phyloP scores from a whole-genome alignment of 306 rosid genomes.

The Cicer pinnatifidum region DNA sequence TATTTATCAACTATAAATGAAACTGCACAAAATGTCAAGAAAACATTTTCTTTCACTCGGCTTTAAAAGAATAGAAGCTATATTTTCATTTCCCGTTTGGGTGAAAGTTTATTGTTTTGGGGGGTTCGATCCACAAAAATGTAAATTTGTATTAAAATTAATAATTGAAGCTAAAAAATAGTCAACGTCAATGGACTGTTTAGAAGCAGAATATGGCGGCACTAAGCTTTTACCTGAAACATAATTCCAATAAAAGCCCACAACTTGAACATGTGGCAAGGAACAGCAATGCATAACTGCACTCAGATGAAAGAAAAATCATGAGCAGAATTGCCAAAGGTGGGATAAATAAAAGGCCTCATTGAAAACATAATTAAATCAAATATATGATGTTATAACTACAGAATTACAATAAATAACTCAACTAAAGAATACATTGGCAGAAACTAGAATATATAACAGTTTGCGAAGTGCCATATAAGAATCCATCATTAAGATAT shows the following conservation, averaged over 20 bases:
- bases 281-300: constrained; percentile 95
- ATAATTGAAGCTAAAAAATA: constrained; percentile 12
- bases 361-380: constrained; percentile 14
- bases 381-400: not conserved
- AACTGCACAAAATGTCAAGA: constrained; percentile 4
- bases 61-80: constrained; percentile 20
- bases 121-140: not conserved
- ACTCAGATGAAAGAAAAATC: constrained; percentile 37
- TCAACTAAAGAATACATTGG: not conserved
- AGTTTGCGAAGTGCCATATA: not conserved
- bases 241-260: constrained; percentile 95
- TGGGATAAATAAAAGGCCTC: constrained; percentile 20
- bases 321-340: constrained; percentile 31
- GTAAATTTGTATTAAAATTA: not conserved
- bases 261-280: constrained; percentile 89
- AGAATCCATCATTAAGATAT: constrained; percentile 39
- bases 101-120: not conserved
- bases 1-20: constrained; percentile 18
- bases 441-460: constrained; percentile 2
- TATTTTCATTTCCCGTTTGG: constrained; percentile 25
- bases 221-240: constrained; percentile 68
- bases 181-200: not conserved
- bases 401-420: constrained; percentile 32
- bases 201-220: constrained; percentile 12
- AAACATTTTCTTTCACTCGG: constrained; percentile 1